Conservation (phyloP, 345 rosid species). For the Citrus trifoliata region DNA sequence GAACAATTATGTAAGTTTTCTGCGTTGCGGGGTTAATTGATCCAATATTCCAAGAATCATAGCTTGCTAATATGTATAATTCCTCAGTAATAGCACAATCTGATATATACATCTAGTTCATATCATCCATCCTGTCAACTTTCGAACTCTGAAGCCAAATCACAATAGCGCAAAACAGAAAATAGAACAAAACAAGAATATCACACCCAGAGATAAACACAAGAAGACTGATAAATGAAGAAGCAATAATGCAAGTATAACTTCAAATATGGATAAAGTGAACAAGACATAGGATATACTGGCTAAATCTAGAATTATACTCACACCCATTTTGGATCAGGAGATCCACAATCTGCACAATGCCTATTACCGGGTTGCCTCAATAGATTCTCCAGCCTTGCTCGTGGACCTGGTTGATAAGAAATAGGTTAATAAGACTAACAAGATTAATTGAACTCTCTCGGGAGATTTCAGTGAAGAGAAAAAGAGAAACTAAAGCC, state of each 20-base stretch:
- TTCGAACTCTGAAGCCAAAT: background rate
- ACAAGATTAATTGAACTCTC: background rate
- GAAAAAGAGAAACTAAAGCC: background rate
- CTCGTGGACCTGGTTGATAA: constrained; percentile 42
- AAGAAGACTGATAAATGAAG: background rate
- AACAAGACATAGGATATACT: background rate
- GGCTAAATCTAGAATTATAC: constrained; percentile 17
- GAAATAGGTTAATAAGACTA: background rate
- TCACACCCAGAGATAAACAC: background rate
- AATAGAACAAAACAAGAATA: background rate
- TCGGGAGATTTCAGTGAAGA: background rate
- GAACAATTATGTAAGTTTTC: background rate
- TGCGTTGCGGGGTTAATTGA: background rate
- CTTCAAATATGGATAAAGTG: background rate
- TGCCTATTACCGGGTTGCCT: constrained; percentile 46
- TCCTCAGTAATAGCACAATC: background rate
- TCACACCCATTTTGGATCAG: constrained; percentile 99
- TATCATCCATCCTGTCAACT: background rate
- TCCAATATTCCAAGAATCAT: background rate
- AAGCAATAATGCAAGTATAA: background rate
- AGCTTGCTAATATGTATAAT: background rate
- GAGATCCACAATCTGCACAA: constrained; percentile 95
- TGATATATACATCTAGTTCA: background rate
- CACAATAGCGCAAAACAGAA: background rate
- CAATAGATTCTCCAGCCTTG: constrained; percentile 55